A percentile compares a stretch with the other conserved stretches of the same genome.
phyloP scores from a whole-genome alignment of 768 basidiomycete species.

The Tremella mesenterica region DNA sequence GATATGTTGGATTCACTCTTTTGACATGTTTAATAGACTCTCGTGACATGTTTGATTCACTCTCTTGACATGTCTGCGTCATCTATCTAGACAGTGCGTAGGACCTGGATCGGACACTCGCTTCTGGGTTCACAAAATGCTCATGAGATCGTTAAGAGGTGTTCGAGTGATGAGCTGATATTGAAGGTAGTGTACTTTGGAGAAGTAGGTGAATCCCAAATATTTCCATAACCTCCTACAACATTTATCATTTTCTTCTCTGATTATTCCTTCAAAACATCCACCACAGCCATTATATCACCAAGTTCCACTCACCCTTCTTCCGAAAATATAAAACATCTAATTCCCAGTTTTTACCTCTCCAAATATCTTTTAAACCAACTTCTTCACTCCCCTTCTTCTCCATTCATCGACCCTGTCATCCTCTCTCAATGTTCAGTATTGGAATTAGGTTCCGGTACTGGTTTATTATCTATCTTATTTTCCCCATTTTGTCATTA shows the following conservation, averaged over 20 bases:
- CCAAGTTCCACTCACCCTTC: background rate
- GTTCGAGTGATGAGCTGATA: too few relatives aligned
- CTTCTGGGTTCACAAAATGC: too few relatives aligned
- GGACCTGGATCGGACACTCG: too few relatives aligned
- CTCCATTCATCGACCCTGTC: conserved; percentile 14
- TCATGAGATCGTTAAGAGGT: too few relatives aligned
- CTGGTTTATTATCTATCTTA: conserved; percentile 36
- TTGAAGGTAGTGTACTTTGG: conserved; percentile 41
- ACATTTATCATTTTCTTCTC: too few relatives aligned
- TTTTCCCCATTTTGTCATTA: conserved; percentile 18
- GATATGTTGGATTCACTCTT: too few relatives aligned
- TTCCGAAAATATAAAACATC: too few relatives aligned
- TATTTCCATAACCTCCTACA: background rate
- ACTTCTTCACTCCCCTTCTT: conserved; percentile 15
- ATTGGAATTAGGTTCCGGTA: conserved; percentile 41
- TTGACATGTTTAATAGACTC: too few relatives aligned
- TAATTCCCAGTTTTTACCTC: conserved; percentile 33
- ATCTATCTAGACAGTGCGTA: too few relatives aligned
- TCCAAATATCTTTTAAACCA: conserved; percentile 28
- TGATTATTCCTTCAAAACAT: too few relatives aligned
- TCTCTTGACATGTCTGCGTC: too few relatives aligned
- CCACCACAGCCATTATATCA: background rate
- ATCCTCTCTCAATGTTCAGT: conserved; percentile 10
- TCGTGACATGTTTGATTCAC: too few relatives aligned
- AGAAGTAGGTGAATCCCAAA: conserved; percentile 33